These are phyloP conservation scores for Leccinum boreale DNA, from an alignment of 768 basidiomycete genomes.

Conservation along the genomic window DNA sequence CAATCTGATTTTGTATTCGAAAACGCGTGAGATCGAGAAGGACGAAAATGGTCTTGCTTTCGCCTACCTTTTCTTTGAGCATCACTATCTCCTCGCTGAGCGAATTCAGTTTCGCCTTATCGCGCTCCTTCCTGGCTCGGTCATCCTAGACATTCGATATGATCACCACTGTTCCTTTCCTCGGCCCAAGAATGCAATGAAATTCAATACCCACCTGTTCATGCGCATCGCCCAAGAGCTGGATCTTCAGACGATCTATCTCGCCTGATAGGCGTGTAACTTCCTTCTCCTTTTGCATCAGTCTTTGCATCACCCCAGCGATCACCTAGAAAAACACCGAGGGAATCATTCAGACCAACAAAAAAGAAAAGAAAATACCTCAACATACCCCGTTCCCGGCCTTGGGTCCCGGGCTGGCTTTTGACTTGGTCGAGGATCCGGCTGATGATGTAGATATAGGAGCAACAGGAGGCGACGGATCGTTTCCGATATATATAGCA, in stretches of 20 bases:
- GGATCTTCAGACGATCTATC: conserved; percentile 57
- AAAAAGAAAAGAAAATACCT: background rate
- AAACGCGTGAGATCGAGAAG: background rate
- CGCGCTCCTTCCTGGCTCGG: conserved; percentile 70
- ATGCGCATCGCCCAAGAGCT: conserved; percentile 52
- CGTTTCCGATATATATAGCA: conserved; percentile 9
- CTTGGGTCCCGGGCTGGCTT: conserved; percentile 43
- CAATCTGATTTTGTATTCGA: conserved; percentile 39
- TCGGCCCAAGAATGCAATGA: background rate
- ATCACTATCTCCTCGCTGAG: conserved; percentile 73
- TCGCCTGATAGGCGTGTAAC: conserved; percentile 71
- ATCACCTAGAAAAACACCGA: conserved; percentile 42
- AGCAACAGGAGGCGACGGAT: background rate
- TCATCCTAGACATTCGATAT: conserved; percentile 50
- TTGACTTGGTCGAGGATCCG: conserved; percentile 17
- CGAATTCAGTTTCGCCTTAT: conserved; percentile 66
- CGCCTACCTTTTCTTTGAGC: conserved; percentile 62
- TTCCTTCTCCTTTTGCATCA: conserved; percentile 84
- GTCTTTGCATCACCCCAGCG: conserved; percentile 72
- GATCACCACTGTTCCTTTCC: background rate
- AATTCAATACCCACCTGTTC: conserved; percentile 49
- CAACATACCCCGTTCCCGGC: conserved; percentile 52
- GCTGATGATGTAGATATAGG: background rate
- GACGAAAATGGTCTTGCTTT: background rate
- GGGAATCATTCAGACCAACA: background rate